These are phyloP conservation scores for Jaenimonas drosophilae DNA, from an alignment of 208 protist species.

Conservation along the genomic window DNA sequence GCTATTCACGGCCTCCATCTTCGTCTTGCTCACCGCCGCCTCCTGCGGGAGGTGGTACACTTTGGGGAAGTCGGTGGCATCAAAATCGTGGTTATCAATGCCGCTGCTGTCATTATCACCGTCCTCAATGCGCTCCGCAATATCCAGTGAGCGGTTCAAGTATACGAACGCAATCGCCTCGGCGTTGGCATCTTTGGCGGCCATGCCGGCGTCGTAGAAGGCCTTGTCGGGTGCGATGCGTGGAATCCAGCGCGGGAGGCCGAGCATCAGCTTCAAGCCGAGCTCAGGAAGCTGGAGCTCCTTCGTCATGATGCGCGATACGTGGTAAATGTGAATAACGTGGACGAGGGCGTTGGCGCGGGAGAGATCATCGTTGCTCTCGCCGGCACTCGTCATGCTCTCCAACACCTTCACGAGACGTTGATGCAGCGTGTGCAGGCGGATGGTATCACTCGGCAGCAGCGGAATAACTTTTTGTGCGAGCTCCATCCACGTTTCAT, in stretches of 20 bases:
- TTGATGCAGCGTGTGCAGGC: slow-evolving; percentile 48
- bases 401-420: slow-evolving; percentile 52
- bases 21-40: slow-evolving; percentile 22
- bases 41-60: slow-evolving; percentile 69
- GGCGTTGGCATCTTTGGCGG: slow-evolving; percentile 46
- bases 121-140: slow-evolving; percentile 91
- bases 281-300: slow-evolving; percentile 65
- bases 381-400: slow-evolving; percentile 68
- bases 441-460: slow-evolving; percentile 18
- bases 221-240: slow-evolving; percentile 91
- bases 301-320: slow-evolving; percentile 34
- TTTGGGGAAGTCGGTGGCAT: slow-evolving; percentile 78
- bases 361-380: slow-evolving; percentile 72
- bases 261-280: slow-evolving; percentile 78
- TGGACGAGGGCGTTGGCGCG: slow-evolving; percentile 53
- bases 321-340: slow-evolving; percentile 82
- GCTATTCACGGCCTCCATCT: slow-evolving; percentile 82
- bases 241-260: slow-evolving; percentile 88
- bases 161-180: slow-evolving; percentile 90
- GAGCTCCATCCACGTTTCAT: slow-evolving; percentile 66
- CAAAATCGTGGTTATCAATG: slow-evolving; percentile 90
- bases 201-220: slow-evolving; percentile 95
- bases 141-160: slow-evolving; percentile 94
- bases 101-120: slow-evolving; percentile 48
- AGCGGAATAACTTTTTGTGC: slow-evolving; percentile 39